A percentile compares a stretch with the other conserved stretches of the same genome.
phyloP scores from a whole-genome alignment of 495 filamentous ascomycete species.

The Staphylotrichum longicolle region DNA sequence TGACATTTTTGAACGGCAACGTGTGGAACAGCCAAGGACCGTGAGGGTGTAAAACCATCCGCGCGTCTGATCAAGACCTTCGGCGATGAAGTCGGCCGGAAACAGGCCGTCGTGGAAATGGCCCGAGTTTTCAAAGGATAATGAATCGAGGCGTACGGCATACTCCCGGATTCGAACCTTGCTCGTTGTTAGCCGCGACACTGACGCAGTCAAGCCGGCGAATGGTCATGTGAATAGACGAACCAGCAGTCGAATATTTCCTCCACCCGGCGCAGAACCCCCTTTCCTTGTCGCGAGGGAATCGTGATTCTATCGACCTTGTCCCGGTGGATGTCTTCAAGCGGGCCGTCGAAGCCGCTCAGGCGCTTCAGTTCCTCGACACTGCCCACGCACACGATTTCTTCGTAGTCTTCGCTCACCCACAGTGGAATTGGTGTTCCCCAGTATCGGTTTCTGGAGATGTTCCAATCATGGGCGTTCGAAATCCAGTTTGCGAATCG shows the following conservation, averaged over 20 bases:
- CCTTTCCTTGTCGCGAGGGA: constrained; percentile 80
- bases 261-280: constrained; percentile 68
- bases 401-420: constrained; percentile 78
- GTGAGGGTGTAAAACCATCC: constrained; percentile 93
- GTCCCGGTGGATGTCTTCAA: constrained; percentile 83
- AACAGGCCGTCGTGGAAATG: constrained; percentile 68
- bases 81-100: constrained; percentile 90
- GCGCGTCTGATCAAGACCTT: constrained; percentile 69
- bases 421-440: constrained; percentile 86
- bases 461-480: constrained; percentile 87
- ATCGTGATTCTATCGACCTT: constrained; percentile 91
- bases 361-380: constrained; percentile 75
- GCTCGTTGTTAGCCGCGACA: constrained; percentile 52
- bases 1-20: constrained; percentile 85
- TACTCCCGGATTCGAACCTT: constrained; percentile 13
- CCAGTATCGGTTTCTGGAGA: constrained; percentile 88
- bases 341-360: constrained; percentile 72
- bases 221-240: background rate
- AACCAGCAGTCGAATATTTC: constrained; percentile 98
- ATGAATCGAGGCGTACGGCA: constrained; percentile 7
- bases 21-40: constrained; percentile 83
- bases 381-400: constrained; percentile 79
- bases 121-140: constrained; percentile 71
- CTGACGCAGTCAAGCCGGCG: constrained; percentile 60
- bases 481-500: constrained; percentile 59